Percentiles rank a stretch among this genome's conserved stretches.
phyloP scores from a whole-genome alignment of 1,284 basidiomycete genomes.

The Somion occarium region DNA sequence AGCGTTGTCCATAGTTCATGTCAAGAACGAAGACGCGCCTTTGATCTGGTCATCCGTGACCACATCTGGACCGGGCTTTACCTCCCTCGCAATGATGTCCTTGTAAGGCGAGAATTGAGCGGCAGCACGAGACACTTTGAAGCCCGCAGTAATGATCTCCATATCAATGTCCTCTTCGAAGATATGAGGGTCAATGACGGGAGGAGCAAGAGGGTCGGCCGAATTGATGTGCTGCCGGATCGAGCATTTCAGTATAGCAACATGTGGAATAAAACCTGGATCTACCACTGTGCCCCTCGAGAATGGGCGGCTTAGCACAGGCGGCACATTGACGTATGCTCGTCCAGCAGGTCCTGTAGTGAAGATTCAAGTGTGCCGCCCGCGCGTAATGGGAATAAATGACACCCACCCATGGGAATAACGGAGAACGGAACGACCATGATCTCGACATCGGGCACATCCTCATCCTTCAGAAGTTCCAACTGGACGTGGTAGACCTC shows the following conservation, averaged over 20 bases:
- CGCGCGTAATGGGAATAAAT: too few relatives aligned
- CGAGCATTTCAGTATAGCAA: neutral
- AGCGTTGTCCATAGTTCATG: too few relatives aligned
- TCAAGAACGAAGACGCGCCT: conserved; percentile 14
- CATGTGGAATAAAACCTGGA: neutral
- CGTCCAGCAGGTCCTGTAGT: conserved; percentile 13
- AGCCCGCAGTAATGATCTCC: conserved; percentile 40
- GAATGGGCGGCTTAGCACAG: conserved; percentile 21
- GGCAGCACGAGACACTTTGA: conserved; percentile 35
- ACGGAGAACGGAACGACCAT: conserved; percentile 4
- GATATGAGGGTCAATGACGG: conserved; percentile 43
- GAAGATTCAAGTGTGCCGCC: too few relatives aligned
- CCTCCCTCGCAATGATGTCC: conserved; percentile 29
- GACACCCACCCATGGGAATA: neutral
- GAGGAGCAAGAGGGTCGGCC: conserved; percentile 34
- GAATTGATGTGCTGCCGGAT: conserved; percentile 31
- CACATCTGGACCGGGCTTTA: conserved; percentile 32
- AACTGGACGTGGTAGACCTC: conserved; percentile 28
- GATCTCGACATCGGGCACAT: conserved; percentile 24
- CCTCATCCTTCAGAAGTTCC: conserved; percentile 18
- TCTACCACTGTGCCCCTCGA: conserved; percentile 33
- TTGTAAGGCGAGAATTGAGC: conserved; percentile 9
- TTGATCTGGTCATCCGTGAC: conserved; percentile 15
- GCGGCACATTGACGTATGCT: conserved; percentile 25
- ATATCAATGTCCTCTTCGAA: conserved; percentile 44